phyloP scores from a whole-genome alignment of 2,329 filamentous ascomycete species.

The Xylaria sp. region DNA sequence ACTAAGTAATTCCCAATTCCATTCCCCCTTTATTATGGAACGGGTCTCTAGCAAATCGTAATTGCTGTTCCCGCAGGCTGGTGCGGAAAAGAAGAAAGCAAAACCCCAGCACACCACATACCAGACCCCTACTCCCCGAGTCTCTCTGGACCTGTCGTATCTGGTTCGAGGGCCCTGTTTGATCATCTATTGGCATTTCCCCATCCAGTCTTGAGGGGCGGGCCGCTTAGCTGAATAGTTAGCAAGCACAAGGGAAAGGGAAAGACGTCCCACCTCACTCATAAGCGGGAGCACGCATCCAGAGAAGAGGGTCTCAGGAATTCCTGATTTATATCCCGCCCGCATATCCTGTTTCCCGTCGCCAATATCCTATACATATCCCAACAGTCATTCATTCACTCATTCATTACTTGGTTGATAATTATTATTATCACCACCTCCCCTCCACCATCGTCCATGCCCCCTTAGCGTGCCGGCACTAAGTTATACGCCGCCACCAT shows the following conservation, averaged over 20 bases:
- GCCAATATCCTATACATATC: not conserved
- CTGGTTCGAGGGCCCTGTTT: slow-evolving; percentile 30
- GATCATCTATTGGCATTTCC: slow-evolving; percentile 32
- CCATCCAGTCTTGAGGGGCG: slow-evolving; percentile 23
- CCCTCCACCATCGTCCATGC: slow-evolving; percentile 23
- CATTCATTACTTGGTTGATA: slow-evolving; percentile 16
- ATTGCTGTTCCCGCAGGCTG: slow-evolving; percentile 2
- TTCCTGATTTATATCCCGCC: slow-evolving; percentile 17
- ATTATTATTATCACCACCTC: slow-evolving; percentile 19
- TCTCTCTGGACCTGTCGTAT: slow-evolving; percentile 20
- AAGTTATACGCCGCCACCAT: slow-evolving; percentile 21
- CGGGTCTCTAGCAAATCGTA: slow-evolving; percentile 7
- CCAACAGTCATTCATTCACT: not conserved
- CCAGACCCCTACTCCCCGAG: slow-evolving; percentile 13
- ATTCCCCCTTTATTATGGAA: slow-evolving; percentile 23
- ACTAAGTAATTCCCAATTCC: slow-evolving; percentile 6
- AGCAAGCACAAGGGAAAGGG: slow-evolving; percentile 1
- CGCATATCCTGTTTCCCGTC: slow-evolving; percentile 1
- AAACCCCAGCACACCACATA: not conserved
- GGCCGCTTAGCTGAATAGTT: slow-evolving; percentile 14
- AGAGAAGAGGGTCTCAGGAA: not conserved
- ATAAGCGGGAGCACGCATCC: slow-evolving; percentile 6
- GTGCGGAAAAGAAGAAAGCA: not conserved
- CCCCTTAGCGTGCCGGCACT: slow-evolving; percentile 12
- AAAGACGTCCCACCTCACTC: slow-evolving; percentile 5